Percentiles rank a stretch among this genome's conserved stretches.
Evolutionary conservation across 164 flowering plant species (phyloP).

Genomic region (Euptelea pleiosperma): DNA sequence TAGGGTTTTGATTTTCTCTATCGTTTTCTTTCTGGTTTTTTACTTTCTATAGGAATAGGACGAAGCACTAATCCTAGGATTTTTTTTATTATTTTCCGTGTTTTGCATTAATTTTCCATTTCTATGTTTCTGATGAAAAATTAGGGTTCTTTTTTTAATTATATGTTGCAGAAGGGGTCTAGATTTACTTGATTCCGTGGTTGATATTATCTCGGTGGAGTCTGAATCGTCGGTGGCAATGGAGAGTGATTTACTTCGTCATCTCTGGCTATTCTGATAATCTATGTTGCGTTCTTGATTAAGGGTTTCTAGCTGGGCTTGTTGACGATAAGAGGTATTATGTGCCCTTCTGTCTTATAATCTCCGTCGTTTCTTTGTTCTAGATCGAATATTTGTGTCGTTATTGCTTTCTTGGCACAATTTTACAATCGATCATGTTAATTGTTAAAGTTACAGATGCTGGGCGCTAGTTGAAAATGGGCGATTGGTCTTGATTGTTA

Average conservation of each 20-base stretch:
- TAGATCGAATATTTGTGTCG: background rate
- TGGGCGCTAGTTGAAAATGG: no score
- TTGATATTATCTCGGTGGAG: no score
- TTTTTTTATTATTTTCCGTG: background rate
- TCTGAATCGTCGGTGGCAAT: background rate
- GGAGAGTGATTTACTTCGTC: background rate
- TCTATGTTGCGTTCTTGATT: background rate
- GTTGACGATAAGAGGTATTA: slow-evolving; percentile 4
- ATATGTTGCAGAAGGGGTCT: slow-evolving; percentile 3
- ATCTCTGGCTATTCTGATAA: no score
- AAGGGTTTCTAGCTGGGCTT: background rate
- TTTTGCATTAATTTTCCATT: background rate
- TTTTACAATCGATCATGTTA: no score
- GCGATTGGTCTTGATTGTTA: no score
- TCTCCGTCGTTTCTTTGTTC: background rate
- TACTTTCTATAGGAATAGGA: no score
- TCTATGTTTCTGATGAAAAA: no score
- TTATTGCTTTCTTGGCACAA: background rate
- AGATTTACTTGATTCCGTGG: background rate
- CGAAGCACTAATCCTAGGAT: background rate
- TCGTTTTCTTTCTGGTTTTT: no score
- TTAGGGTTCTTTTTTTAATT: background rate
- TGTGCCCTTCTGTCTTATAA: background rate
- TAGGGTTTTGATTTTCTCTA: no score
- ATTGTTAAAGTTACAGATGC: no score